Percentiles rank a stretch among this genome's conserved stretches.
phyloP scores from a whole-genome alignment of 2,329 filamentous ascomycete species.

The Aspergillus fijiensis region DNA sequence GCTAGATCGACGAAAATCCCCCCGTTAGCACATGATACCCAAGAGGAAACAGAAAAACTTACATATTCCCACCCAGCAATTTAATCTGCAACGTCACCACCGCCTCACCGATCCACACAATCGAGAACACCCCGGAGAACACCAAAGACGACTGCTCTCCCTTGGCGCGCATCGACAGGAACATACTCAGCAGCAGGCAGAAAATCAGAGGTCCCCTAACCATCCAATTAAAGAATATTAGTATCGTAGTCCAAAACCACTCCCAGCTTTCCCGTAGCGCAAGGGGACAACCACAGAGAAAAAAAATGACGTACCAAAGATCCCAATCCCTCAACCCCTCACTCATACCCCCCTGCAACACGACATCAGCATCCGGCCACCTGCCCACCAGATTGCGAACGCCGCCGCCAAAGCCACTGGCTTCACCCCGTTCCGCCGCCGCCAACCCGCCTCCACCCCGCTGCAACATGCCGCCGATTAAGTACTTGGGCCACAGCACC shows the following conservation, averaged over 20 bases:
- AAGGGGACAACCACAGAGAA: background rate
- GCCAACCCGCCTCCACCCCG: constrained; percentile 55
- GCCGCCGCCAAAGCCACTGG: constrained; percentile 46
- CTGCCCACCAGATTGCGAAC: constrained; percentile 58
- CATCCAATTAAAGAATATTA: background rate
- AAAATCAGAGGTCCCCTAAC: constrained; percentile 88
- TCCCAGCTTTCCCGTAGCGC: too few species aligned
- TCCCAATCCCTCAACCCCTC: constrained; percentile 95
- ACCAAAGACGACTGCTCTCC: constrained; percentile 81
- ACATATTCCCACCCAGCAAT: constrained; percentile 95
- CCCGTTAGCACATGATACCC: constrained; percentile 18
- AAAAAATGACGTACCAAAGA: constrained; percentile 62
- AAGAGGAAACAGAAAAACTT: background rate
- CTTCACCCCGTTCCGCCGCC: constrained; percentile 59
- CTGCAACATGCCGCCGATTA: constrained; percentile 68
- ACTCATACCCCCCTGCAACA: constrained; percentile 72
- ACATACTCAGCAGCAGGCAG: constrained; percentile 81
- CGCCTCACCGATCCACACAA: constrained; percentile 95
- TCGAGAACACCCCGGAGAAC: constrained; percentile 93
- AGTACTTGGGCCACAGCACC: constrained; percentile 92
- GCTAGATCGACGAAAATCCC: constrained; percentile 50
- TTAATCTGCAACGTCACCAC: constrained; percentile 98
- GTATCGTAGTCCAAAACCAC: background rate
- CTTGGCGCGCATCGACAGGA: constrained; percentile 79
- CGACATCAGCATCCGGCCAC: constrained; percentile 67